phyloP scores from a whole-genome alignment of 1,139 yeast genomes.

The Zhuliangozyma parablackwelliae region DNA sequence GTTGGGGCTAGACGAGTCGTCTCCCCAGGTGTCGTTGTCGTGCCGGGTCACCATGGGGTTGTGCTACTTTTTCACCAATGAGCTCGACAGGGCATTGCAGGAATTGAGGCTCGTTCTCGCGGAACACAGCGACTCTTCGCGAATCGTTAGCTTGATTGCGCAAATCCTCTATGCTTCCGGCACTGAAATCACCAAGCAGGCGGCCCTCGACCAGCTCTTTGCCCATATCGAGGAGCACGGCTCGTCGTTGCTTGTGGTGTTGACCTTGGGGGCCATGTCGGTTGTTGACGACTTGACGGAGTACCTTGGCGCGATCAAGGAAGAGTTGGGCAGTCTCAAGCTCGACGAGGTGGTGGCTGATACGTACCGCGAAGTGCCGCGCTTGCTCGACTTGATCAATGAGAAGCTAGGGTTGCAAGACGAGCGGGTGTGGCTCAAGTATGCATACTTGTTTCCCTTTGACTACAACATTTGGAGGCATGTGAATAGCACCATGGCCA shows the following conservation, averaged over 20 bases:
- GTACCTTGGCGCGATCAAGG: slow-evolving; percentile 58
- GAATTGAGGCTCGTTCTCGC: slow-evolving; percentile 60
- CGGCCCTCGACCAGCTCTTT: slow-evolving; percentile 72
- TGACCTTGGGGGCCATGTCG: slow-evolving; percentile 79
- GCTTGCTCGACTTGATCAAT: slow-evolving; percentile 51
- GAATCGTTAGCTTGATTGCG: slow-evolving; percentile 67
- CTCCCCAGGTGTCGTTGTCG: slow-evolving; percentile 38
- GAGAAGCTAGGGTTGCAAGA: slow-evolving; percentile 19
- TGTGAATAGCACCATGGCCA: slow-evolving; percentile 45
- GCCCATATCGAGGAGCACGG: slow-evolving; percentile 62
- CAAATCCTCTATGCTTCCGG: slow-evolving; percentile 77
- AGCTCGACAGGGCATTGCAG: slow-evolving; percentile 61
- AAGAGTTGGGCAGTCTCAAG: slow-evolving; percentile 56
- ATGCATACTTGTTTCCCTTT: slow-evolving; percentile 71
- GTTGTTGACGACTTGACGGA: slow-evolving; percentile 59
- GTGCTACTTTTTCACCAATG: slow-evolving; percentile 55
- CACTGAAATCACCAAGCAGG: slow-evolving; percentile 69
- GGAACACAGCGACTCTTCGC: slow-evolving; percentile 42
- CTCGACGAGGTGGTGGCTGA: slow-evolving; percentile 48
- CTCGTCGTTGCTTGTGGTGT: slow-evolving; percentile 57
- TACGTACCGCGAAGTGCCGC: slow-evolving; percentile 52
- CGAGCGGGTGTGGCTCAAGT: slow-evolving; percentile 55
- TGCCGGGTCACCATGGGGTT: slow-evolving; percentile 69
- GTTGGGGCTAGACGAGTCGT: slow-evolving; percentile 36
- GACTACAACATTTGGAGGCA: slow-evolving; percentile 66